A percentile compares a stretch with the other conserved stretches of the same genome.
Conservation (phyloP, 768 basidiomycete genomes). For the Mycena leptocephala region DNA sequence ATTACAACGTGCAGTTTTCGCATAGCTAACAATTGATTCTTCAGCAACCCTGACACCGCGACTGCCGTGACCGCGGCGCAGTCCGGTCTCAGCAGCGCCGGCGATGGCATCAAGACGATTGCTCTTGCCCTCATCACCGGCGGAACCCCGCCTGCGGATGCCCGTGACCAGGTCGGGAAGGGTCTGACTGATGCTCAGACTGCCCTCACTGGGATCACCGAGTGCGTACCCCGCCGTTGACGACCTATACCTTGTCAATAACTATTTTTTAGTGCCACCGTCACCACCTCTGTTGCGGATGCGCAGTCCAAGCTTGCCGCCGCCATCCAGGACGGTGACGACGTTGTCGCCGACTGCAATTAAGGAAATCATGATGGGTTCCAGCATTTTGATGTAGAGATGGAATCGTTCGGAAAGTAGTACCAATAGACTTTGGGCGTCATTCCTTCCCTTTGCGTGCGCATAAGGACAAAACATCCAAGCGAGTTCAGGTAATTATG, state of each 20-base stretch:
- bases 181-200: conserved; percentile 37
- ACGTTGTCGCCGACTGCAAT: conserved; percentile 26
- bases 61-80: conserved; percentile 31
- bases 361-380: background rate
- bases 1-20: background rate
- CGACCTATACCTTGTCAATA: background rate
- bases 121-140: conserved; percentile 39
- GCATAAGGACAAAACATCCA: no score
- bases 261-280: background rate
- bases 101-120: conserved; percentile 38
- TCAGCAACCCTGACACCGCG: conserved; percentile 34
- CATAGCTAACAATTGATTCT: background rate
- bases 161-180: conserved; percentile 33
- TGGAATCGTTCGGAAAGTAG: no score
- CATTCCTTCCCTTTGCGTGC: no score
- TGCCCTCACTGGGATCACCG: conserved; percentile 29
- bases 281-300: background rate
- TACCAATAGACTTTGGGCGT: no score
- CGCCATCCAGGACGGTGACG: conserved; percentile 18
- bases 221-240: conserved; percentile 9
- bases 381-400: no score
- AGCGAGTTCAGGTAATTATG: no score
- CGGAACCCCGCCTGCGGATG: conserved; percentile 35
- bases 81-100: conserved; percentile 33
- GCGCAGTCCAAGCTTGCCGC: conserved; percentile 31